These are phyloP conservation scores for Neoboletus magnificus DNA, from an alignment of 768 basidiomycete genomes.

Conservation along the genomic window DNA sequence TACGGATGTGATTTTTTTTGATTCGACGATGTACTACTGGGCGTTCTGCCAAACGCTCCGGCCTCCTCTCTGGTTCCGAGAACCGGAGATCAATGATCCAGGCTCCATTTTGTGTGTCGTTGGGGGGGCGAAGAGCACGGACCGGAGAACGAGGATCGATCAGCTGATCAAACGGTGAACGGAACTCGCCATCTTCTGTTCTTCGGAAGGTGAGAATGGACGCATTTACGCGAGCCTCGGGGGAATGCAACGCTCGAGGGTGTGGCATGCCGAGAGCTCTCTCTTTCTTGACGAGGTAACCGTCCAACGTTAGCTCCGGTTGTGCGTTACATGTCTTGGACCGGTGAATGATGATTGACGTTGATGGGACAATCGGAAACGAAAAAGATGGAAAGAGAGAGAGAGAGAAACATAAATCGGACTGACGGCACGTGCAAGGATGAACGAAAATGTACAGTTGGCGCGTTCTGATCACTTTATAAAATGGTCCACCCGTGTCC, in stretches of 20 bases:
- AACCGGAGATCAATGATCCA: not conserved
- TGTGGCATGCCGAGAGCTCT: not conserved
- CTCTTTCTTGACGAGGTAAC: not conserved
- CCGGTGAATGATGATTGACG: not conserved
- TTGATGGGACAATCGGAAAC: not conserved
- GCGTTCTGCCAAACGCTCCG: not conserved
- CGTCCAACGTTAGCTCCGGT: not conserved
- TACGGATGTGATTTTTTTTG: not conserved
- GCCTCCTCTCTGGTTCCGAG: not conserved
- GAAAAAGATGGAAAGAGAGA: not conserved
- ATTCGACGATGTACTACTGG: not conserved
- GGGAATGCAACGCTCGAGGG: not conserved
- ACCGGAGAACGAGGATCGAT: not conserved
- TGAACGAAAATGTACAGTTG: constrained; percentile 25
- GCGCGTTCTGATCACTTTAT: constrained; percentile 26
- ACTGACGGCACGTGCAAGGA: constrained; percentile 21
- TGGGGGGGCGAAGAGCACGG: constrained; percentile 1
- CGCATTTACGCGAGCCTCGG: not conserved
- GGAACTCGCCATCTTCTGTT: not conserved
- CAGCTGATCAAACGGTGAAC: not conserved
- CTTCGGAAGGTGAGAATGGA: not conserved
- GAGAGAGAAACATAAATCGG: not conserved
- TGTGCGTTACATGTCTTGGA: not conserved
- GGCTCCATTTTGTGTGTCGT: not conserved
- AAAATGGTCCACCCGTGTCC: constrained; percentile 23